Percentiles rank a stretch among this genome's conserved stretches.
Conservation (phyloP, 495 filamentous ascomycete genomes). For the Tuber aestivum region DNA sequence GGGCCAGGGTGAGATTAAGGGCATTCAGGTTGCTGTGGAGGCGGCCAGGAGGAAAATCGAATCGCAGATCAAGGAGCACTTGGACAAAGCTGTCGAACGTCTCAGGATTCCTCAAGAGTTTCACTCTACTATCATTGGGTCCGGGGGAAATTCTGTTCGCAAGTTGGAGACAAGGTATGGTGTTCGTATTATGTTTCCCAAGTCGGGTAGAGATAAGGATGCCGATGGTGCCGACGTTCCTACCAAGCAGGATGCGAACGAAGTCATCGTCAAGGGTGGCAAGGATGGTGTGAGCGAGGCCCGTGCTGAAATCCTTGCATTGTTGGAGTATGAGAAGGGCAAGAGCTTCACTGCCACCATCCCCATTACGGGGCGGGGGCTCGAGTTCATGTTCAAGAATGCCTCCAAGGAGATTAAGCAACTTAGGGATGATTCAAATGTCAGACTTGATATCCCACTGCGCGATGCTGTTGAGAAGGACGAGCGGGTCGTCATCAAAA, state of each 20-base stretch:
- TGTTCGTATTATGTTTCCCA: slow-evolving; percentile 90
- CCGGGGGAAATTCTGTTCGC: slow-evolving; percentile 38
- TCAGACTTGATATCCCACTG: slow-evolving; percentile 82
- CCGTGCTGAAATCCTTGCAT: slow-evolving; percentile 76
- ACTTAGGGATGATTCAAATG: slow-evolving; percentile 71
- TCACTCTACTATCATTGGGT: slow-evolving; percentile 40
- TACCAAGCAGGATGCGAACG: slow-evolving; percentile 72
- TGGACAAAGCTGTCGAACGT: slow-evolving; percentile 38
- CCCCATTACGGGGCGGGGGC: slow-evolving; percentile 76
- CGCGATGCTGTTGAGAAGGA: slow-evolving; percentile 51
- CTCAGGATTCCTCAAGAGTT: slow-evolving; percentile 37
- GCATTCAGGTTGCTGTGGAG: slow-evolving; percentile 64
- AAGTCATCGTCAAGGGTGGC: slow-evolving; percentile 84
- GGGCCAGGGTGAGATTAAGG: slow-evolving; percentile 57
- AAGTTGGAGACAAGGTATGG: slow-evolving; percentile 60
- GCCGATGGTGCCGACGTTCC: slow-evolving; percentile 57
- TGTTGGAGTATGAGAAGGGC: slow-evolving; percentile 80
- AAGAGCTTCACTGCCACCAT: slow-evolving; percentile 72
- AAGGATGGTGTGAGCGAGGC: slow-evolving; percentile 86
- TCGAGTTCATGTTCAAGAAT: slow-evolving; percentile 83
- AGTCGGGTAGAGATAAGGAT: slow-evolving; percentile 62
- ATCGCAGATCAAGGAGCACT: slow-evolving; percentile 45
- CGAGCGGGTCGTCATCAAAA: slow-evolving; percentile 68
- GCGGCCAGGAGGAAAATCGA: slow-evolving; percentile 51
- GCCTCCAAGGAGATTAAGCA: slow-evolving; percentile 85